Evolutionary conservation across 805 yeast genomes (phyloP), one percentile per base, ranked within the genome.

Genomic region (Monosporozyma siamensis): DNA sequence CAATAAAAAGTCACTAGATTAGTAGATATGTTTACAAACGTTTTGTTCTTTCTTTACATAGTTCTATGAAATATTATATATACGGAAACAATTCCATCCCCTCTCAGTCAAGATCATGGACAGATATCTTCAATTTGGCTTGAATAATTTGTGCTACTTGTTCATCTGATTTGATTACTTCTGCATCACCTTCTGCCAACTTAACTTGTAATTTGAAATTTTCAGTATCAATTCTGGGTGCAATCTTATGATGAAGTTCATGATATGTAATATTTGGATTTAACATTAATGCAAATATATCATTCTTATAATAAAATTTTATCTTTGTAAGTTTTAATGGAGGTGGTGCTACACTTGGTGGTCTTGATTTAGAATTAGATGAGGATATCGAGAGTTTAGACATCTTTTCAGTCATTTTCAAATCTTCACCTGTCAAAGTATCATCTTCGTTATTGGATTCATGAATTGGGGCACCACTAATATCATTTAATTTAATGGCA

Each of bases 221-320:
- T 2, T 55, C 59, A 4, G 52, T 49, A 38, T 70, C 74, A 41
- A 78, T 68, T 45, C 84, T 60, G 42, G 75, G 74, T 38, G 64
- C 63, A 41, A 79, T 69, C 54, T 77, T 78, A 23, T 64, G 57
- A 48, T 71, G 70, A 44, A 79, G 55, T 44, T 75, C 82, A 26
- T 61, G 65, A 36, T 74, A 58, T 4, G 74, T 64, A 39, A 73
- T 70, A 46, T 65, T 67, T 11, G 67, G 54, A 25, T 78, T 77
- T 30, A 79, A 64, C 46, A 78, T 61, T 34, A 84, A 68, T 1
- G 87, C 92, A 66, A 83, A 84, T 12, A 84, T 84, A 56, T 84
- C 95, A 53, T 82, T 92, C 45, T 78, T 80, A 54, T 77, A 82
- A 58, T 80, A 84, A 54, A 84, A 82, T 58, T 84, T 84, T 40